A percentile compares a stretch with the other conserved stretches of the same genome.
Evolutionary conservation across 306 rosid genomes (phyloP).

Genomic region (Hippophae gyantsensis): DNA sequence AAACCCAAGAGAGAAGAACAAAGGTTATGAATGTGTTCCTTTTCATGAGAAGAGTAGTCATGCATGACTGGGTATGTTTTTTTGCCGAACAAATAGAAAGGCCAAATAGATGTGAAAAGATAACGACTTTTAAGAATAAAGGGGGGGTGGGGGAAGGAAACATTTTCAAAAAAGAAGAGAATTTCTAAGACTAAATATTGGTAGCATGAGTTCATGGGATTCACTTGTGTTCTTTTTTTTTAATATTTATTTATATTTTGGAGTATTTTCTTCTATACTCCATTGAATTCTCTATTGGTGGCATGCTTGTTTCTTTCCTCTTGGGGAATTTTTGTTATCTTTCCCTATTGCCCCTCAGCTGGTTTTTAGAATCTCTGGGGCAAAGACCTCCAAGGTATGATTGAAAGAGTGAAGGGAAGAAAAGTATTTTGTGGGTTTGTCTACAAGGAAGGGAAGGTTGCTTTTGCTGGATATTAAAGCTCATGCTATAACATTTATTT

Average conservation of each 20-base stretch:
- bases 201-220: conserved; percentile 32
- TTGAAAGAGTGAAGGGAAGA: conserved; percentile 8
- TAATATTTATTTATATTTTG: neutral
- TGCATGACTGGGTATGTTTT: conserved; percentile 30
- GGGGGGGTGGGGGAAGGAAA: neutral
- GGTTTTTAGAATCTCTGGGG: conserved; percentile 53
- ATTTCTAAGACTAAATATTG: conserved; percentile 17
- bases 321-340: conserved; percentile 33
- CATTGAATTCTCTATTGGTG: conserved; percentile 12
- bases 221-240: conserved; percentile 20
- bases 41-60: conserved; percentile 17
- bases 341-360: conserved; percentile 41
- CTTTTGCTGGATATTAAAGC: conserved; percentile 17
- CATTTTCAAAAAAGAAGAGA: conserved; percentile 5
- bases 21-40: conserved; percentile 6
- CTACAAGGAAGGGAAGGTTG: conserved; percentile 2
- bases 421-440: neutral
- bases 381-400: conserved; percentile 17
- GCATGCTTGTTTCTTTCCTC: conserved; percentile 27
- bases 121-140: conserved; percentile 14
- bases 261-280: conserved; percentile 20
- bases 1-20: conserved; percentile 16
- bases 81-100: conserved; percentile 25
- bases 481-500: conserved; percentile 4
- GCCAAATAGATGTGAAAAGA: conserved; percentile 17